Evolutionary conservation across 345 rosid species (phyloP).

Genomic region (Anacardium occidentale): DNA sequence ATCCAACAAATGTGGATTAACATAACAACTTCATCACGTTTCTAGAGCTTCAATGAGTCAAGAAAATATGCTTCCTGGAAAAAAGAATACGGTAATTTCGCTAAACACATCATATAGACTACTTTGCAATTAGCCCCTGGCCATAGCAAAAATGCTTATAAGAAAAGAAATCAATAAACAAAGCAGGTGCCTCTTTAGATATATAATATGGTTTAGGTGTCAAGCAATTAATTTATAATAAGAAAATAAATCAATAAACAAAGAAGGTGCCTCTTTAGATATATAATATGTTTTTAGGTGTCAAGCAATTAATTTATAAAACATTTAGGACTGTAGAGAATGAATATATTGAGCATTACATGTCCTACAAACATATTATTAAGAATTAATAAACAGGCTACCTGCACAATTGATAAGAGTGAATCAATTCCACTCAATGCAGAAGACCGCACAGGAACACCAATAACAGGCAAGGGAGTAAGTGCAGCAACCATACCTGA

Average conservation of each 20-base stretch:
- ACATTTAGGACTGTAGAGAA: not conserved
- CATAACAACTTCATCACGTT: not conserved
- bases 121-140: not conserved
- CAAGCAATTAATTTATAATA: not conserved
- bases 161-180: not conserved
- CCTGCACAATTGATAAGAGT: conserved; percentile 92
- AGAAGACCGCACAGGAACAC: conserved; percentile 87
- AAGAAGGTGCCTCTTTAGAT: not conserved
- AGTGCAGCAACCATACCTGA: conserved; percentile 95
- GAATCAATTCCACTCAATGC: conserved; percentile 90
- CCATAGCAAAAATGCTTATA: not conserved
- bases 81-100: no score
- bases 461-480: conserved; percentile 89
- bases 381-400: conserved; percentile 20
- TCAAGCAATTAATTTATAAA: not conserved
- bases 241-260: not conserved
- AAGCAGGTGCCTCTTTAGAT: not conserved
- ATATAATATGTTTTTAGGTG: not conserved
- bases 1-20: not conserved
- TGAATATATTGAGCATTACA: not conserved
- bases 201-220: not conserved
- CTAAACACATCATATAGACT: not conserved
- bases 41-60: not conserved
- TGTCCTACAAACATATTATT: not conserved
- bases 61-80: not conserved